Conservation (phyloP, 352 stramenopile species). For the Pythium biforme region DNA sequence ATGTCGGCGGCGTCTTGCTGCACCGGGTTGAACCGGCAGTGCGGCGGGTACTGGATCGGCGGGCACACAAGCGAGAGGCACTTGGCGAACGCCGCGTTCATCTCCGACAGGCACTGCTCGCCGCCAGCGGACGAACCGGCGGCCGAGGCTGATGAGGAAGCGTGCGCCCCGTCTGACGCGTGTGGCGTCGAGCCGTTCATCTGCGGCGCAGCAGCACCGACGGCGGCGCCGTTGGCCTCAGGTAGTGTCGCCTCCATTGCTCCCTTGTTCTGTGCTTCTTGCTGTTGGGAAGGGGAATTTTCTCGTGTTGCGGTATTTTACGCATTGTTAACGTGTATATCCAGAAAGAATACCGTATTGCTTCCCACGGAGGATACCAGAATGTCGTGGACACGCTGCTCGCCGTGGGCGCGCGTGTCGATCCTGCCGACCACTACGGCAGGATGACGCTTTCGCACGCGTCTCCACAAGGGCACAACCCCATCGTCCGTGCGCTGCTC, state of each 20-base stretch:
- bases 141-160: background rate
- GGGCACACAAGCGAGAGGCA: conserved; percentile 73
- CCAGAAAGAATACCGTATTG: background rate
- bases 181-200: conserved; percentile 5
- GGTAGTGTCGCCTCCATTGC: background rate
- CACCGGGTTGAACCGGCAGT: conserved; percentile 82
- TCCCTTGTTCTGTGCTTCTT: background rate
- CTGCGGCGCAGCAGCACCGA: background rate
- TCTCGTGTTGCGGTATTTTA: background rate
- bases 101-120: conserved; percentile 50
- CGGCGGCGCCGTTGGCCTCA: conserved; percentile 4
- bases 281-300: background rate
- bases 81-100: conserved; percentile 77
- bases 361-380: background rate
- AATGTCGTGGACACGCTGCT: background rate
- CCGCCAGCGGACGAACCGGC: conserved; percentile 18
- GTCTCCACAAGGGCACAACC: background rate
- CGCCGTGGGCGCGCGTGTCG: background rate
- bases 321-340: background rate
- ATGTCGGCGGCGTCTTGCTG: conserved; percentile 77
- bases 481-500: background rate
- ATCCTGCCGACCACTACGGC: background rate
- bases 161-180: background rate
- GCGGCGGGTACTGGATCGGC: conserved; percentile 80
- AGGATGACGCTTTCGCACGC: background rate